Conservation (phyloP, 2,329 filamentous ascomycete genomes). For the Lojkania enalia region DNA sequence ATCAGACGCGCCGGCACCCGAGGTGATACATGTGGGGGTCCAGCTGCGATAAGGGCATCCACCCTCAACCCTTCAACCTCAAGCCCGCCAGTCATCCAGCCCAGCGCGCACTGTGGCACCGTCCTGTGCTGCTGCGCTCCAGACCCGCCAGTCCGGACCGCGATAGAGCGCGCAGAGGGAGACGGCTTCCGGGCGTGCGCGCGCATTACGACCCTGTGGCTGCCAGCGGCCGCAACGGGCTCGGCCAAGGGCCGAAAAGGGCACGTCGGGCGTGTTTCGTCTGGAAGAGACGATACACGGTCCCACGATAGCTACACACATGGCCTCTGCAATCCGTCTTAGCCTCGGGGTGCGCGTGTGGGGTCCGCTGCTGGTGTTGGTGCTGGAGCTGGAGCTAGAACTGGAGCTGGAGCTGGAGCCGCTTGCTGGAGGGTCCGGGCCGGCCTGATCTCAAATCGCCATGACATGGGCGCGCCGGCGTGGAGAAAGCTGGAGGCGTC, state of each 20-base stretch:
- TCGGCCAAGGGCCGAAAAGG: background rate
- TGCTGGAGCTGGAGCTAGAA: background rate
- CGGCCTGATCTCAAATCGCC: too few species aligned
- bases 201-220: background rate
- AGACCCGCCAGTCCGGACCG: background rate
- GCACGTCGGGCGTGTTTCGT: background rate
- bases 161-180: background rate
- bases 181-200: background rate
- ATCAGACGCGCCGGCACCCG: background rate
- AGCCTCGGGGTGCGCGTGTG: slow-evolving; percentile 3
- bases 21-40: background rate
- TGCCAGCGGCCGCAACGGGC: background rate
- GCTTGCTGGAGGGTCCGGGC: too few species aligned
- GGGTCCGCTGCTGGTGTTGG: background rate
- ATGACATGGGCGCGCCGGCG: too few species aligned
- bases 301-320: background rate
- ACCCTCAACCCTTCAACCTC: background rate
- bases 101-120: too few species aligned
- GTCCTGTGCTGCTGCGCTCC: background rate
- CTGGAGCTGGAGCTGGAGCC: background rate
- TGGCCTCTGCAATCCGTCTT: background rate
- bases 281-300: too few species aligned
- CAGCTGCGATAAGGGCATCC: too few species aligned
- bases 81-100: too few species aligned
- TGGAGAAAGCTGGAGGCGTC: background rate